A percentile compares a stretch with the other conserved stretches of the same genome.
Conservation (phyloP, 2,329 filamentous ascomycete genomes). For the Colletotrichum spinosum region DNA sequence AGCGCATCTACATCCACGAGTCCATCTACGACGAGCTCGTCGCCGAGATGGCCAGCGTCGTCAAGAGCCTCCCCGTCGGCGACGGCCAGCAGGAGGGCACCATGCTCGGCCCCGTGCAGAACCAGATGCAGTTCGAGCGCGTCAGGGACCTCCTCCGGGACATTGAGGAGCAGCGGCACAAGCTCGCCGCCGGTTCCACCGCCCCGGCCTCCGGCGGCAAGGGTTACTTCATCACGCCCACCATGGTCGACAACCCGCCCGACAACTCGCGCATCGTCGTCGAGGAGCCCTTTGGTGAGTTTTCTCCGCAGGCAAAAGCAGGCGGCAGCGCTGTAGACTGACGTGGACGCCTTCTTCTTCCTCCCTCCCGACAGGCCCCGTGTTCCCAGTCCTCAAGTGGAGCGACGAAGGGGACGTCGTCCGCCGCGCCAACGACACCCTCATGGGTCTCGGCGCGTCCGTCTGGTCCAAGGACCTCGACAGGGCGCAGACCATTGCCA, state of each 20-base stretch:
- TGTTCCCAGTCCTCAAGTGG: conserved; percentile 73
- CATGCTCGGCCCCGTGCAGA: conserved; percentile 70
- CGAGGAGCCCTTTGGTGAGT: conserved; percentile 58
- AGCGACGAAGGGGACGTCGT: conserved; percentile 70
- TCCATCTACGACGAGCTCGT: conserved; percentile 56
- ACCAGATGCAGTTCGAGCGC: conserved; percentile 71
- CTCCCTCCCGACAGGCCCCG: conserved; percentile 57
- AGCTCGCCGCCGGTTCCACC: conserved; percentile 41
- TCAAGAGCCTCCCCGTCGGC: conserved; percentile 33
- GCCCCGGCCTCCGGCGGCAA: conserved; percentile 48
- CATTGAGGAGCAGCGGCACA: conserved; percentile 36
- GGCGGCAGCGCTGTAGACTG: no score
- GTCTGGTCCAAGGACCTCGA: conserved; percentile 68
- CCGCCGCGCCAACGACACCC: conserved; percentile 62
- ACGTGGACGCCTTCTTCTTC: neutral
- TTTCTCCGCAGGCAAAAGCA: no score
- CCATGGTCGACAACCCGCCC: conserved; percentile 71
- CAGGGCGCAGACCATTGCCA: conserved; percentile 63
- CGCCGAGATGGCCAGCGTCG: conserved; percentile 33
- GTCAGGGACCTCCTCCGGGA: conserved; percentile 37
- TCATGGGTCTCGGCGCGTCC: conserved; percentile 66
- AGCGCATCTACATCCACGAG: conserved; percentile 67
- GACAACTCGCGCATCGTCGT: conserved; percentile 66
- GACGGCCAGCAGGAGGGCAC: conserved; percentile 34
- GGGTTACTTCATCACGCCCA: conserved; percentile 68